phyloP scores from a whole-genome alignment of 208 protist genomes.

The Acanthamoeba culbertsoni region DNA sequence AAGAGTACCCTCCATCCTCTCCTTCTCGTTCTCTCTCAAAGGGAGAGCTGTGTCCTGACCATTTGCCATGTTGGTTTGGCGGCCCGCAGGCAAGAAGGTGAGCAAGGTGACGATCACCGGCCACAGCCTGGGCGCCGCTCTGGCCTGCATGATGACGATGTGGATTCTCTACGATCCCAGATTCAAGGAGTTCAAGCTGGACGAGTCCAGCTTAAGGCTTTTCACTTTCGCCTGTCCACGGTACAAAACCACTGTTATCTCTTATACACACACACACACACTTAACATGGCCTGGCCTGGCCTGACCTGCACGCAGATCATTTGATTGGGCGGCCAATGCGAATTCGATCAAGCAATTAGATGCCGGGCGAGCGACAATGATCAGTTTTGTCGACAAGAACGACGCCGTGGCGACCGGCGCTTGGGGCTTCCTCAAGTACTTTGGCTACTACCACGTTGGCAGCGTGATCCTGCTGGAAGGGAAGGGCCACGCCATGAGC shows the following conservation, averaged over 20 bases:
- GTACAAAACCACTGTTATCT: background rate
- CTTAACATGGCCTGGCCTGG: background rate
- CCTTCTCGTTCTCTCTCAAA: no score
- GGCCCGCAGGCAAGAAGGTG: background rate
- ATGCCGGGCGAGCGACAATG: background rate
- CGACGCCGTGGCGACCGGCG: background rate
- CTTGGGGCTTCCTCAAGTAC: slow-evolving; percentile 1
- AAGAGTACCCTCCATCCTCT: no score
- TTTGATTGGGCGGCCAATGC: background rate
- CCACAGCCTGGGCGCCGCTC: background rate
- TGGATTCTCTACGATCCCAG: background rate
- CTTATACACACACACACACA: background rate
- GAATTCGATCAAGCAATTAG: background rate
- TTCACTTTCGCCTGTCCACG: background rate
- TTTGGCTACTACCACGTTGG: background rate
- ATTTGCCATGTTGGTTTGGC: no score
- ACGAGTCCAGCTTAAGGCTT: background rate
- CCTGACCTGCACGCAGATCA: background rate
- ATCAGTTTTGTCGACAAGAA: background rate
- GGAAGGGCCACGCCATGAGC: background rate
- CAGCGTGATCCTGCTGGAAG: background rate
- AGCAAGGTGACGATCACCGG: background rate
- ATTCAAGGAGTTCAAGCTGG: background rate
- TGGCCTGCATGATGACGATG: background rate
- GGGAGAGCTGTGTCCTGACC: no score